Evolutionary conservation across 495 filamentous ascomycete species (phyloP).

Genomic region (Acidiella bohemica): DNA sequence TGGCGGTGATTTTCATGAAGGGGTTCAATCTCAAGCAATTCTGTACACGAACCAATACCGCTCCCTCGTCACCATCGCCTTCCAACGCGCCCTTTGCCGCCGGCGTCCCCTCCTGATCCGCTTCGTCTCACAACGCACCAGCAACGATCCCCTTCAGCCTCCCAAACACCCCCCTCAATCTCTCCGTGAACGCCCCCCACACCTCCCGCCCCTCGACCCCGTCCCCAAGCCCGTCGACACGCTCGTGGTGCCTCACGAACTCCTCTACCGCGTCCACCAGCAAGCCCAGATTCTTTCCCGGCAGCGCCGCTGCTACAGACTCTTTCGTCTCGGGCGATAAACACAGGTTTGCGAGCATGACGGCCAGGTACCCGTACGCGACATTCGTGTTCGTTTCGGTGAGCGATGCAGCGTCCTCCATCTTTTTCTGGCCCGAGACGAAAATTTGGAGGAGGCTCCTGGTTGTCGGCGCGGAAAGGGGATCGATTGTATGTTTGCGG

Average conservation of each 20-base stretch:
- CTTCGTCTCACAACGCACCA: not conserved
- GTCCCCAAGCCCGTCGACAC: conserved; percentile 45
- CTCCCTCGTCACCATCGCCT: no score
- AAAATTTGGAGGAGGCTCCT: conserved; percentile 6
- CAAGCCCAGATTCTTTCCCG: conserved; percentile 44
- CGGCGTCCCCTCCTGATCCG: not conserved
- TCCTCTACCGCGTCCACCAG: conserved; percentile 72
- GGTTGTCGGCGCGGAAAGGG: not conserved
- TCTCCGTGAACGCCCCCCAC: conserved; percentile 41
- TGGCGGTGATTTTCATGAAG: no score
- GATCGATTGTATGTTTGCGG: conserved; percentile 18
- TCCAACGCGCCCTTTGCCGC: no score
- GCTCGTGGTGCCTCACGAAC: conserved; percentile 65
- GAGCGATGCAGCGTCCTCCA: conserved; percentile 13
- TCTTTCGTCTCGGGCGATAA: conserved; percentile 40
- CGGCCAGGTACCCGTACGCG: conserved; percentile 76
- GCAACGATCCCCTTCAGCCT: conserved; percentile 27
- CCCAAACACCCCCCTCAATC: conserved; percentile 44
- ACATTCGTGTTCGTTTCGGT: conserved; percentile 75
- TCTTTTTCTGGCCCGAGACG: conserved; percentile 5
- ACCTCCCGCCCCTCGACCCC: conserved; percentile 36
- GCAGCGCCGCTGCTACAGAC: conserved; percentile 39
- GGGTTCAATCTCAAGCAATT: no score
- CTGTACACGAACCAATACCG: no score
- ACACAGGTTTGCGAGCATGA: conserved; percentile 70